Evolutionary conservation across 2,329 filamentous ascomycete genomes (phyloP).

Genomic region (Zymoseptoria crescenta): DNA sequence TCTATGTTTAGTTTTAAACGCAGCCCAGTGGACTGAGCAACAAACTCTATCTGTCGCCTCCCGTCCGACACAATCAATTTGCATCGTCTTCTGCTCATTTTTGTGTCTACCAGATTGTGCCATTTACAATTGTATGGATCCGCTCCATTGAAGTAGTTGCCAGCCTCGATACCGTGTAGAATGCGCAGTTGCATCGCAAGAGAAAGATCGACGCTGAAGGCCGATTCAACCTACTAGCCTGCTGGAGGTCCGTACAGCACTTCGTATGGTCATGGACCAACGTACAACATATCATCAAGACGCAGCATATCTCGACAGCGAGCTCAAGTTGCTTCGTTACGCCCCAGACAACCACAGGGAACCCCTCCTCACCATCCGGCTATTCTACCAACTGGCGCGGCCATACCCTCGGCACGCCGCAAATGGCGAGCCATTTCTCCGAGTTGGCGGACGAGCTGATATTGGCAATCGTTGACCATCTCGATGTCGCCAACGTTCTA

Average conservation of each 20-base stretch:
- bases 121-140: neutral
- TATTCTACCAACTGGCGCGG: neutral
- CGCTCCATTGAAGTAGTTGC: neutral
- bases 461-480: constrained; percentile 1
- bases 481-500: neutral
- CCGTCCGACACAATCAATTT: neutral
- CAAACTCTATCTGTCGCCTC: neutral
- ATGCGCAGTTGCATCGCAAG: neutral
- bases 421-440: neutral
- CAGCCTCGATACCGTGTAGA: neutral
- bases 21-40: neutral
- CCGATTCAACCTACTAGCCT: neutral
- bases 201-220: neutral
- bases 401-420: neutral
- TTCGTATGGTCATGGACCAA: neutral
- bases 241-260: neutral
- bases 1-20: neutral
- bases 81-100: neutral
- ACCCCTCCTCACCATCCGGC: neutral
- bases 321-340: neutral
- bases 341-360: neutral
- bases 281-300: neutral
- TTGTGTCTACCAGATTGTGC: neutral
- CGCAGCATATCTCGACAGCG: neutral
- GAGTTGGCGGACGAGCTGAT: constrained; percentile 1